Evolutionary conservation across 1,284 basidiomycete genomes (phyloP).

Genomic region (Rhodotorula sp.): DNA sequence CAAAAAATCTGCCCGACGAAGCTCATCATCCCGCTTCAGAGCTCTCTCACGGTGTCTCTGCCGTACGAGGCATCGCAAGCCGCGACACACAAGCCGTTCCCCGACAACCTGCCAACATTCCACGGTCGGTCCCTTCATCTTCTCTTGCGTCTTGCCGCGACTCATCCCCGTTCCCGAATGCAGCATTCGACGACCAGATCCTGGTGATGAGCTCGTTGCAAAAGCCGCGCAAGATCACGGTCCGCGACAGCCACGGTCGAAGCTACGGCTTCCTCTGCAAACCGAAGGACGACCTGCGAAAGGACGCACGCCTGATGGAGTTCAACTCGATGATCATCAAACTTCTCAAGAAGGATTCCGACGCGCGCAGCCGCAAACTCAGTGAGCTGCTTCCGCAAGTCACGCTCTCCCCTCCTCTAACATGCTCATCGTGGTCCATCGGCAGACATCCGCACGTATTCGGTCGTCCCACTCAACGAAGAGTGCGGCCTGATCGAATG

Average conservation of each 20-base stretch:
- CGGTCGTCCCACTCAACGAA: slow-evolving; percentile 93
- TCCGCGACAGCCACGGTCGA: slow-evolving; percentile 77
- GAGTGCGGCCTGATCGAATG: slow-evolving; percentile 98
- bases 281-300: slow-evolving; percentile 95
- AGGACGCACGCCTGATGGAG: slow-evolving; percentile 97
- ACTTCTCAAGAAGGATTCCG: slow-evolving; percentile 86
- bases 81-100: slow-evolving; percentile 78
- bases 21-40: slow-evolving; percentile 87
- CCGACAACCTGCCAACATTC: slow-evolving; percentile 72
- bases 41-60: slow-evolving; percentile 83
- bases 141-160: background rate
- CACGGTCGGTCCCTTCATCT: slow-evolving; percentile 56
- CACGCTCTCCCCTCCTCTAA: background rate
- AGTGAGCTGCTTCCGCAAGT: slow-evolving; percentile 57
- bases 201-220: slow-evolving; percentile 92
- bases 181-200: slow-evolving; percentile 76
- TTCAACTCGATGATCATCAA: slow-evolving; percentile 99
- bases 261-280: slow-evolving; percentile 93
- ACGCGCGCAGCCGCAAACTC: slow-evolving; percentile 70
- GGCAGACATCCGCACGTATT: slow-evolving; percentile 89
- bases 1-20: slow-evolving; percentile 61
- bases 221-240: slow-evolving; percentile 86
- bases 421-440: background rate
- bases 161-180: background rate
- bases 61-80: slow-evolving; percentile 63